Evolutionary conservation across 768 basidiomycete species (phyloP).

Genomic region (Kwoniella pini): DNA sequence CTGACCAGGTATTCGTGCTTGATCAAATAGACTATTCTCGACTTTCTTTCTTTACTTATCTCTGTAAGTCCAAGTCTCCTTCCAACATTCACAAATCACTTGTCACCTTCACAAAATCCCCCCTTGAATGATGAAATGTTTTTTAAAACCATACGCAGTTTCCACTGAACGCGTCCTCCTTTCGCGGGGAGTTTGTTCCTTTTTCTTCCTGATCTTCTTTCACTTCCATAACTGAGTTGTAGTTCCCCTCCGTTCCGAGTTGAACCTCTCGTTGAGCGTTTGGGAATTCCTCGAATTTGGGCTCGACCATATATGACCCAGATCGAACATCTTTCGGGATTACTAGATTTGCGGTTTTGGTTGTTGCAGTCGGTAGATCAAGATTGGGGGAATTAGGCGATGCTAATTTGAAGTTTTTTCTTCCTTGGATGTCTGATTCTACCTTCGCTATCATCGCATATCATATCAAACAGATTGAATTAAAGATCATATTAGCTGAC

Average conservation of each 20-base stretch:
- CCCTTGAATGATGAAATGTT: constrained; percentile 49
- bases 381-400: constrained; percentile 36
- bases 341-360: constrained; percentile 18
- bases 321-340: constrained; percentile 17
- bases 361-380: constrained; percentile 30
- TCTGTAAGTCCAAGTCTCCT: constrained; percentile 6
- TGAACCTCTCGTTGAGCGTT: constrained; percentile 48
- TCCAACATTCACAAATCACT: no score
- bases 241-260: constrained; percentile 33
- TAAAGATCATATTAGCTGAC: constrained; percentile 10
- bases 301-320: background rate
- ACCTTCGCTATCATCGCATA: constrained; percentile 5
- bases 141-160: constrained; percentile 56
- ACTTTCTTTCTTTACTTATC: constrained; percentile 1
- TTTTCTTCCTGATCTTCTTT: constrained; percentile 21
- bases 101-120: constrained; percentile 4
- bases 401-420: constrained; percentile 54
- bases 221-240: constrained; percentile 36
- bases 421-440: constrained; percentile 56
- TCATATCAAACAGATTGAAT: background rate
- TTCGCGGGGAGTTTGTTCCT: constrained; percentile 50
- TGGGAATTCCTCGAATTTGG: constrained; percentile 33
- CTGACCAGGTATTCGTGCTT: constrained; percentile 22
- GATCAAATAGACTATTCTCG: constrained; percentile 1
- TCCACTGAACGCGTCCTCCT: constrained; percentile 56